phyloP scores from a whole-genome alignment of 257 asterid species.

The Ligustrum vulgare region DNA sequence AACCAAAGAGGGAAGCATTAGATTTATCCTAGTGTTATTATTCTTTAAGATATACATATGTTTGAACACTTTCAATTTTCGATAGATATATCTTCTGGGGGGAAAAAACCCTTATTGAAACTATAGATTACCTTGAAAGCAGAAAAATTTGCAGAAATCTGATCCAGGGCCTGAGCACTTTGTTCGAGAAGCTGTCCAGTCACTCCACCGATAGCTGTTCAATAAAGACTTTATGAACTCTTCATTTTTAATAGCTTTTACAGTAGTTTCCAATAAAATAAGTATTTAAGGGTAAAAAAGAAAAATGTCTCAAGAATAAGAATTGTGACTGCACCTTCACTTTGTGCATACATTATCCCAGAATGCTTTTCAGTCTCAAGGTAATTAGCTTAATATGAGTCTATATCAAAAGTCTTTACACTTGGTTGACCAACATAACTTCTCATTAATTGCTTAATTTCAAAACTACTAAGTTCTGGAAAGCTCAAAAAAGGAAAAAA shows the following conservation, averaged over 20 bases:
- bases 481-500: too few species aligned
- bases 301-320: neutral
- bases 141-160: constrained; percentile 72
- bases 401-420: neutral
- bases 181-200: constrained; percentile 78
- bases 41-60: constrained; percentile 3
- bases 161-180: constrained; percentile 71
- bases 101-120: too few species aligned
- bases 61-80: neutral
- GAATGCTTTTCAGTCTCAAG: neutral
- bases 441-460: neutral
- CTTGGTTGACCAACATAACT: constrained; percentile 4
- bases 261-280: constrained; percentile 6
- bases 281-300: neutral
- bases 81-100: neutral
- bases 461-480: neutral
- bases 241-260: neutral
- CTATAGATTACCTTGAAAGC: constrained; percentile 53
- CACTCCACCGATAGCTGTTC: constrained; percentile 76
- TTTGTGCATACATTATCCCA: neutral
- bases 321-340: neutral
- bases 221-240: constrained; percentile 12
- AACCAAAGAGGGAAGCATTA: constrained; percentile 14
- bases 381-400: neutral
- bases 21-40: neutral